Evolutionary conservation across 257 asterid species (phyloP).

Genomic region (Solanum sitiens): DNA sequence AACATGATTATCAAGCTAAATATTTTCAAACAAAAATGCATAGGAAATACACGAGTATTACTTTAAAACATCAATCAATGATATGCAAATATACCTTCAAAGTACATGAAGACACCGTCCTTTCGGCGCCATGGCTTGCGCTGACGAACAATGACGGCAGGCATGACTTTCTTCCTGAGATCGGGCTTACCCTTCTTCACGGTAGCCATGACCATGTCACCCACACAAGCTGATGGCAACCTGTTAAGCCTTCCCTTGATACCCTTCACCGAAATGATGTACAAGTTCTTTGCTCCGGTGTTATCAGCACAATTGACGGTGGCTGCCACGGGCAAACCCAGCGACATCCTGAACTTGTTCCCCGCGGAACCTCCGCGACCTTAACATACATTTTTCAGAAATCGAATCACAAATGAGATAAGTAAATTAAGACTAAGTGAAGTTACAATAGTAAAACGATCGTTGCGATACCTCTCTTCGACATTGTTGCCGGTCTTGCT

Average conservation of each 20-base stretch:
- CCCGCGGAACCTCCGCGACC: conserved; percentile 72
- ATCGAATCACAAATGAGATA: neutral
- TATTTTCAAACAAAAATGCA: too few species aligned
- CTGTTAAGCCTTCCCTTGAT: conserved; percentile 56
- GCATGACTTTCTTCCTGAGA: conserved; percentile 71
- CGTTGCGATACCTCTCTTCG: conserved; percentile 41
- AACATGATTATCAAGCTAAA: too few species aligned
- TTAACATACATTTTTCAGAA: neutral
- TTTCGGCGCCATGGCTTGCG: conserved; percentile 83
- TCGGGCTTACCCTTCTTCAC: conserved; percentile 73
- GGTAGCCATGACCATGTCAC: conserved; percentile 72
- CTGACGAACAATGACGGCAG: conserved; percentile 67
- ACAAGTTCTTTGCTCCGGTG: conserved; percentile 61
- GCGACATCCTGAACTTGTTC: conserved; percentile 64
- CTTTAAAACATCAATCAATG: neutral
- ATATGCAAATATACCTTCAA: conserved; percentile 27
- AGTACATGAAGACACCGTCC: conserved; percentile 73
- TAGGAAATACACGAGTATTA: neutral
- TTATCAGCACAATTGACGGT: conserved; percentile 68
- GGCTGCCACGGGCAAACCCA: conserved; percentile 67
- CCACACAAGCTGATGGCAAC: conserved; percentile 62
- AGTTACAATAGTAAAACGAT: neutral
- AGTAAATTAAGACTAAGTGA: neutral
- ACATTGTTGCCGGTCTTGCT: conserved; percentile 18
- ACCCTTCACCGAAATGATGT: conserved; percentile 65